Evolutionary conservation across 768 basidiomycete genomes (phyloP).

Genomic region (Hortiboletus flavorubellus): DNA sequence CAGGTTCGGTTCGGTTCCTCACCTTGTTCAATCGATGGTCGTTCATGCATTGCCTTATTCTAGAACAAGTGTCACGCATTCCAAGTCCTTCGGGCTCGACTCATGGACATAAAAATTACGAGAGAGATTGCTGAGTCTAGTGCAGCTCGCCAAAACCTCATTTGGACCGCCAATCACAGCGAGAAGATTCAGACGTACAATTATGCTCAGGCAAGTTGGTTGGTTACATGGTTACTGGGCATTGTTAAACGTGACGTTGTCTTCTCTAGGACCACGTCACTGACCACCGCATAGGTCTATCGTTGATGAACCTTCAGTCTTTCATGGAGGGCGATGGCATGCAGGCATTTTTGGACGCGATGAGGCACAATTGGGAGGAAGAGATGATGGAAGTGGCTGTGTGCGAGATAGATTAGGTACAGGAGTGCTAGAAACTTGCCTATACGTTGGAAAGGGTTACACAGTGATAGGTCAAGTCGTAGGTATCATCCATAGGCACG

Average conservation of each 20-base stretch:
- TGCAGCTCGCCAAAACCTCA: slow-evolving; percentile 64
- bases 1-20: slow-evolving; percentile 47
- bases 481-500: not conserved
- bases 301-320: slow-evolving; percentile 60
- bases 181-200: slow-evolving; percentile 98
- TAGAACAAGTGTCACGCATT: slow-evolving; percentile 94
- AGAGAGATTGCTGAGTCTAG: slow-evolving; percentile 70
- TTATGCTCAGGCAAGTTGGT: slow-evolving; percentile 64
- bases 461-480: not conserved
- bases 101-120: slow-evolving; percentile 76
- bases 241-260: not conserved
- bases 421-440: too few species aligned
- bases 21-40: not conserved
- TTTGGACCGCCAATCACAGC: slow-evolving; percentile 80
- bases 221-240: not conserved
- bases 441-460: not conserved
- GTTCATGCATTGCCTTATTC: not conserved
- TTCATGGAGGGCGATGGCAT: slow-evolving; percentile 68
- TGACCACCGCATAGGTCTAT: slow-evolving; percentile 84
- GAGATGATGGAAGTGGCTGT: slow-evolving; percentile 54
- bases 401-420: slow-evolving; percentile 12
- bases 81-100: slow-evolving; percentile 79
- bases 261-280: slow-evolving; percentile 76
- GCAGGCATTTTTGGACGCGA: slow-evolving; percentile 52
- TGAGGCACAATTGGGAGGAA: slow-evolving; percentile 55